These are phyloP conservation scores for Globisporangium canariense DNA, from an alignment of 352 stramenopile genomes.

Conservation along the genomic window DNA sequence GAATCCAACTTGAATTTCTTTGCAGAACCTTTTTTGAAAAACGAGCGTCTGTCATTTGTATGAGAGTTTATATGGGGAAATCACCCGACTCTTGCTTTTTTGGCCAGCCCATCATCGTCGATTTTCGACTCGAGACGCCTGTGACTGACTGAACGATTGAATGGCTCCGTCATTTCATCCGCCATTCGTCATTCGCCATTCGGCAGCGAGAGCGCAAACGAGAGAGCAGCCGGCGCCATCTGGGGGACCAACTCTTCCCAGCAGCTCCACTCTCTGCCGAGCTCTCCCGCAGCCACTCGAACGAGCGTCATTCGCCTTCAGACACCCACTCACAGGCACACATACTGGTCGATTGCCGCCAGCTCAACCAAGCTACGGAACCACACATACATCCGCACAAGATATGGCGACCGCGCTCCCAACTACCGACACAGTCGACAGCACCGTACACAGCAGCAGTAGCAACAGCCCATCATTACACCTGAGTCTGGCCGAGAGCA, in stretches of 20 bases:
- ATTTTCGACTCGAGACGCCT: neutral
- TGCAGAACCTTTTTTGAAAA: neutral
- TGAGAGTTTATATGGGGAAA: neutral
- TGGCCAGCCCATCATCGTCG: neutral
- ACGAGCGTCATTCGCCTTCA: too few relatives aligned
- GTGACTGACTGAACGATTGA: neutral
- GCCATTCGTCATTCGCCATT: neutral
- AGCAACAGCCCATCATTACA: slow-evolving; percentile 6
- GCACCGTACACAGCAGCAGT: neutral
- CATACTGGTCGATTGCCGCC: neutral
- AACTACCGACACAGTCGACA: neutral
- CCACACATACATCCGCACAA: neutral
- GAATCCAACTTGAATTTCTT: neutral
- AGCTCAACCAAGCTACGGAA: neutral
- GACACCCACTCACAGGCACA: neutral
- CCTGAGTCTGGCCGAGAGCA: slow-evolving; percentile 17
- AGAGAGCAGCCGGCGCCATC: neutral
- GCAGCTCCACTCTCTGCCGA: neutral
- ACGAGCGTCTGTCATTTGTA: neutral
- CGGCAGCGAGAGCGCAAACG: neutral
- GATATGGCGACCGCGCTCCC: neutral
- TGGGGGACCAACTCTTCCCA: neutral
- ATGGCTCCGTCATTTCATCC: neutral
- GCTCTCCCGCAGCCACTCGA: neutral
- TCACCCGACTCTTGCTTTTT: neutral